These are phyloP conservation scores for Phylloporus sp. DNA, from an alignment of 768 basidiomycete species.

Conservation along the genomic window DNA sequence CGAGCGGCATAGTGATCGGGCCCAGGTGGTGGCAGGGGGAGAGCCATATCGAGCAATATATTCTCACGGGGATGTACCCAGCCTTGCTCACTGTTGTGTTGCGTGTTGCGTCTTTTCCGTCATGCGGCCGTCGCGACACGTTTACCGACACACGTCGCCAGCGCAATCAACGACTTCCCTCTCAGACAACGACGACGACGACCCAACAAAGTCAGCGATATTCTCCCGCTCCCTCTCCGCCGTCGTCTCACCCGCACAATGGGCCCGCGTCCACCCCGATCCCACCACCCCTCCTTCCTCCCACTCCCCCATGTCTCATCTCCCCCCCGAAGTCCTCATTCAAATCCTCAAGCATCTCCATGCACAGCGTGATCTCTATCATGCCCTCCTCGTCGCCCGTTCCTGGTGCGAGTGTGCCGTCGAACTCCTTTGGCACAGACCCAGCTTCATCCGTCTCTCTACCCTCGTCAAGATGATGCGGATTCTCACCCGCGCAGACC, in stretches of 20 bases:
- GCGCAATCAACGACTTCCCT: slow-evolving; percentile 75
- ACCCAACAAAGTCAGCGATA: slow-evolving; percentile 47
- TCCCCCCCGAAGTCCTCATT: slow-evolving; percentile 90
- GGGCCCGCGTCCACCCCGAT: slow-evolving; percentile 38
- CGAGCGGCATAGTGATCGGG: no score
- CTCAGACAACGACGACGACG: slow-evolving; percentile 69
- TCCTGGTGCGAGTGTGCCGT: slow-evolving; percentile 96
- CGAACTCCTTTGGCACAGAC: slow-evolving; percentile 92
- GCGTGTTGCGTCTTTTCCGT: neutral
- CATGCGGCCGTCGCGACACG: slow-evolving; percentile 32
- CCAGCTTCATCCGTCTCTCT: slow-evolving; percentile 61
- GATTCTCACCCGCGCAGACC: slow-evolving; percentile 56
- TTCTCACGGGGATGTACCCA: no score
- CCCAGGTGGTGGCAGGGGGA: no score
- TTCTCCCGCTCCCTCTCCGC: slow-evolving; percentile 35
- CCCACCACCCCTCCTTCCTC: slow-evolving; percentile 23
- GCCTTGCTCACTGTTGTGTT: no score
- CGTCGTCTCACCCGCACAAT: slow-evolving; percentile 61
- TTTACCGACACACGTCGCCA: slow-evolving; percentile 40
- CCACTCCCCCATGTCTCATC: slow-evolving; percentile 54
- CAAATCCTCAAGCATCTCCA: slow-evolving; percentile 86
- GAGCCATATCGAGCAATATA: no score
- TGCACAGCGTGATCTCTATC: slow-evolving; percentile 66
- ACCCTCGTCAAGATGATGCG: slow-evolving; percentile 76
- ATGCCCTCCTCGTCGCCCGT: slow-evolving; percentile 75